A percentile compares a stretch with the other conserved stretches of the same genome.
Conservation (phyloP, 495 filamentous ascomycete species). For the Bombardia bombarda region DNA sequence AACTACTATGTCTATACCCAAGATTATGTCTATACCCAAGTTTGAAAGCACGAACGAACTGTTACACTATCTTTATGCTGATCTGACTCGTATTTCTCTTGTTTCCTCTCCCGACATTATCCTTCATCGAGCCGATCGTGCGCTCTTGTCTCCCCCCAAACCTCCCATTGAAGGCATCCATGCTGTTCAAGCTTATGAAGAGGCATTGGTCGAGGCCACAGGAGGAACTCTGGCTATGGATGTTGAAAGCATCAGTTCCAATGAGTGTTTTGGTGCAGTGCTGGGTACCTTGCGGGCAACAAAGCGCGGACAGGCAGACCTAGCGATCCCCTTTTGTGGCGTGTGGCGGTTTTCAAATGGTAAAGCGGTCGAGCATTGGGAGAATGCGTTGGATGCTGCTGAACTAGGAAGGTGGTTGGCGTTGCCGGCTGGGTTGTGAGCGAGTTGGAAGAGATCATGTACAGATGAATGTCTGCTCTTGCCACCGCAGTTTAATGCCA, state of each 20-base stretch:
- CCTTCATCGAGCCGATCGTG: conserved; percentile 17
- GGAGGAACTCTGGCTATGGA: conserved; percentile 17
- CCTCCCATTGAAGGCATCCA: conserved; percentile 9
- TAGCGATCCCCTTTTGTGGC: conserved; percentile 18
- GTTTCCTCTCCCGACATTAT: conserved; percentile 10
- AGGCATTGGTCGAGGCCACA: conserved; percentile 13
- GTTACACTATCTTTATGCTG: conserved; percentile 14
- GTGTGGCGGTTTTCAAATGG: conserved; percentile 18
- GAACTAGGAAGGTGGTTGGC: conserved; percentile 8
- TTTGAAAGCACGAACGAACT: too few relatives aligned
- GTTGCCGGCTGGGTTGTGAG: not conserved
- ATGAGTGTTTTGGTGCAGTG: conserved; percentile 15
- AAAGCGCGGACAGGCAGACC: not conserved
- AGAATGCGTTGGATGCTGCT: conserved; percentile 10
- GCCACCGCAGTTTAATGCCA: too few relatives aligned
- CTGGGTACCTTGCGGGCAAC: conserved; percentile 11
- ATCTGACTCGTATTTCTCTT: conserved; percentile 13
- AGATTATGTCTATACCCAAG: too few relatives aligned
- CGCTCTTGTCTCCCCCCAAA: conserved; percentile 4
- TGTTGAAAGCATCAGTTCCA: conserved; percentile 11
- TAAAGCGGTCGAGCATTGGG: conserved; percentile 20
- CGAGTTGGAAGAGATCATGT: too few relatives aligned
- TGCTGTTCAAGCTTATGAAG: conserved; percentile 17
- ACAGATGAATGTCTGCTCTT: too few relatives aligned
- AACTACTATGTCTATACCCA: too few relatives aligned